Evolutionary conservation across 2,329 filamentous ascomycete genomes (phyloP), one percentile per base, ranked within the genome.

Genomic region (Apiospora pterosperma): DNA sequence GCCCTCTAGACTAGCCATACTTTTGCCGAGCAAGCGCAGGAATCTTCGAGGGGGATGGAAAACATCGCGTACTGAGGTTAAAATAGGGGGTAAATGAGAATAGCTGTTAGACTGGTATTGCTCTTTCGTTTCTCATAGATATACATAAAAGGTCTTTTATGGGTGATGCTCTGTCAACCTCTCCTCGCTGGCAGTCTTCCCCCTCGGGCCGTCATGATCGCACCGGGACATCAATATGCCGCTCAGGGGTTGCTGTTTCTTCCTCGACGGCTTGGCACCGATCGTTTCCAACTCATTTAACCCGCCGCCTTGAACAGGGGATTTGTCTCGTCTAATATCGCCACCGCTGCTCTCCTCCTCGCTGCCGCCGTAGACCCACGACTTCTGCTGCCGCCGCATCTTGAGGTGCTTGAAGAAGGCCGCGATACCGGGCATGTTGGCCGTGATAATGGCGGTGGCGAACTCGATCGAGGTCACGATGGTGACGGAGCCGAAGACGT

Each of bases 31-130:
- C 66, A 70, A 55, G 67, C 72, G 12, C 25, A 39, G 16, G n/a
- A 21, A 12, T 41, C 69, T 71, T 60, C 41, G 44, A 2, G 67
- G 28, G 64, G 69, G 1, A 82, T 80, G 59, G 79, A 83, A 68
- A 81, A 79, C 68, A 82, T 84, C 36, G 81, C 81, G 1, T 72
- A 80, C n/a, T n/a, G n/a, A n/a, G n/a, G n/a, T n/a, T n/a, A n/a
- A n/a, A n/a, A n/a, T n/a, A n/a, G n/a, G n/a, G n/a, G n/a, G n/a
- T n/a, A n/a, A n/a, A n/a, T n/a, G n/a, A n/a, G n/a, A n/a, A n/a
- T n/a, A 21, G 39, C 19, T 10, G 6, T 21, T n/a, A 5, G 19
- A 41, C 19, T 41, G 39, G 14, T 10, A 10, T 21, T 41, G 5
- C 3, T n/a, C 39, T 42, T 0, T 4, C 12, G 34, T 10, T 5